Percentiles rank a stretch among this genome's conserved stretches.
phyloP scores from a whole-genome alignment of 2,329 filamentous ascomycete genomes.

The Cladosporium austrohemisphaericum region DNA sequence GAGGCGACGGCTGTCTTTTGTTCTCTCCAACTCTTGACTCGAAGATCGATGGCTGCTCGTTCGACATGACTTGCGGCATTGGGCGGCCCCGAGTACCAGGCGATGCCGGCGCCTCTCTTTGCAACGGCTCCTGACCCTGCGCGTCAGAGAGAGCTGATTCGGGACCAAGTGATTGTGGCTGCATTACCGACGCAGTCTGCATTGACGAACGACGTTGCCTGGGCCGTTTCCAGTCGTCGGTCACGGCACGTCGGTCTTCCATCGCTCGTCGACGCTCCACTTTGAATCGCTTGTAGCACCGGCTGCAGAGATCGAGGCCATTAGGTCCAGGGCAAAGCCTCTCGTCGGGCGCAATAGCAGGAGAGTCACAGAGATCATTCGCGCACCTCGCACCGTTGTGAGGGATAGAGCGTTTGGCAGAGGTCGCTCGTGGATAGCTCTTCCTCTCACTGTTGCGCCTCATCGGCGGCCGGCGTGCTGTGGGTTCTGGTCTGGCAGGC shows the following conservation, averaged over 20 bases:
- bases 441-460: slow-evolving; percentile 8
- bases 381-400: slow-evolving; percentile 8
- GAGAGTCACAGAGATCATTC: background rate
- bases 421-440: slow-evolving; percentile 1
- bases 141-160: background rate
- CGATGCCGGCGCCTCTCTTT: no score
- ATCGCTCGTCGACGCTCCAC: slow-evolving; percentile 10
- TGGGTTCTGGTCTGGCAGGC: slow-evolving; percentile 3
- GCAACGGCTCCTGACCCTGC: background rate
- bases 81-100: no score
- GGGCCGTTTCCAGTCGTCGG: slow-evolving; percentile 1
- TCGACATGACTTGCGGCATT: no score
- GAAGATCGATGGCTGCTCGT: background rate
- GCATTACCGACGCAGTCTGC: background rate
- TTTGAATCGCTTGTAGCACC: slow-evolving; percentile 11
- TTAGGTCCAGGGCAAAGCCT: slow-evolving; percentile 5
- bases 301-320: slow-evolving; percentile 3
- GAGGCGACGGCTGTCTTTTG: slow-evolving; percentile 1
- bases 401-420: slow-evolving; percentile 5
- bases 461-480: slow-evolving; percentile 1
- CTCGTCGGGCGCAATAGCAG: slow-evolving; percentile 1
- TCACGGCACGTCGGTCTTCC: slow-evolving; percentile 12
- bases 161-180: background rate
- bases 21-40: background rate
- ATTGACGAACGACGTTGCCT: background rate